Conservation (phyloP, 2,329 filamentous ascomycete genomes). For the Thelonectria olida region DNA sequence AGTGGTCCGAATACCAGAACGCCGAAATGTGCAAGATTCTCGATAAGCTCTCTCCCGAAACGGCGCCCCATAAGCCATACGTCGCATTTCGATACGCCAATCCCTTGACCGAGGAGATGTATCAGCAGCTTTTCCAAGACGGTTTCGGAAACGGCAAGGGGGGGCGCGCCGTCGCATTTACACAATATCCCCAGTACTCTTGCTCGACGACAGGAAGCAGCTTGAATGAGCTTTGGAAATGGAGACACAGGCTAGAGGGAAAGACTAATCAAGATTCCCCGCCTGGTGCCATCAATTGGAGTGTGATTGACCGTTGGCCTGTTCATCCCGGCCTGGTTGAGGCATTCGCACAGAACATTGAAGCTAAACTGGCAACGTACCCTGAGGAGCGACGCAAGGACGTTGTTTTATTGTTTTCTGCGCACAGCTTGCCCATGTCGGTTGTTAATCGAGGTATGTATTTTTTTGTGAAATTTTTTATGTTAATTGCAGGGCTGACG, state of each 20-base stretch:
- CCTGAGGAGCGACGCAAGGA: slow-evolving; percentile 81
- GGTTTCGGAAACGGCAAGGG: slow-evolving; percentile 90
- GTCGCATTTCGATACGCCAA: slow-evolving; percentile 96
- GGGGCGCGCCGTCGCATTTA: slow-evolving; percentile 95
- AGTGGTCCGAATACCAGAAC: slow-evolving; percentile 96
- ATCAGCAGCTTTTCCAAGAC: slow-evolving; percentile 81
- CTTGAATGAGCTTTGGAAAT: slow-evolving; percentile 97
- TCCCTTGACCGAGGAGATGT: slow-evolving; percentile 94
- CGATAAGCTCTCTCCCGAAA: slow-evolving; percentile 89
- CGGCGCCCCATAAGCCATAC: slow-evolving; percentile 96
- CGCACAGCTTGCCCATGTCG: slow-evolving; percentile 95
- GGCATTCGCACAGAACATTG: slow-evolving; percentile 92
- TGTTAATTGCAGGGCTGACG: slow-evolving; percentile 38
- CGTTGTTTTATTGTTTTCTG: slow-evolving; percentile 91
- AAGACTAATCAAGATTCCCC: slow-evolving; percentile 65
- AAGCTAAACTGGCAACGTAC: slow-evolving; percentile 84
- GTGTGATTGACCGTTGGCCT: slow-evolving; percentile 97
- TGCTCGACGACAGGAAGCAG: slow-evolving; percentile 97
- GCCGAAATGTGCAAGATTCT: slow-evolving; percentile 97
- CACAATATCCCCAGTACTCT: slow-evolving; percentile 97
- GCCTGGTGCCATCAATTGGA: slow-evolving; percentile 87
- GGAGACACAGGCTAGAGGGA: slow-evolving; percentile 87
- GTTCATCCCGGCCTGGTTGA: slow-evolving; percentile 90
- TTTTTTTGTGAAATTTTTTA: not conserved
- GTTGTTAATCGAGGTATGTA: slow-evolving; percentile 86